Conservation (phyloP, 169 alveolate genomes). For the Cryptosporidium bovis region DNA sequence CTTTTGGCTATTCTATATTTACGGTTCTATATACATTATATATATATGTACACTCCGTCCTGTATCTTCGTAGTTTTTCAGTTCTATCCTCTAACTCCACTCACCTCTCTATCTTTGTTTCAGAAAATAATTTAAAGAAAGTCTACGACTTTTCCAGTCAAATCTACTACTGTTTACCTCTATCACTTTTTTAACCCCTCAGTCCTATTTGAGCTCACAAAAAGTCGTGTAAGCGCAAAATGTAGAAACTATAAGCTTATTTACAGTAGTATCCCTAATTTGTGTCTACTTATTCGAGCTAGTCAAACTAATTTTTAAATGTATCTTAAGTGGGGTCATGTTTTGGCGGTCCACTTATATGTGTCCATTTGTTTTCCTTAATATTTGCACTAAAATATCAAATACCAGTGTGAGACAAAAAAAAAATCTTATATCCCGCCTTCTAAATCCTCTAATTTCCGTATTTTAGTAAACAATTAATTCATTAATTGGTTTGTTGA, state of each 20-base stretch:
- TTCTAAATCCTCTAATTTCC: no score
- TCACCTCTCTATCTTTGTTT: conserved; percentile 23
- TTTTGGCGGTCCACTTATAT: neutral
- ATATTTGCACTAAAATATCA: neutral
- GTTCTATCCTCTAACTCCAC: conserved; percentile 67
- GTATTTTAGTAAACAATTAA: no score
- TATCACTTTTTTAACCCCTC: conserved; percentile 47
- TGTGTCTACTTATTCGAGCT: conserved; percentile 19
- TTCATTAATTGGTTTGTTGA: no score
- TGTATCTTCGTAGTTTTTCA: neutral
- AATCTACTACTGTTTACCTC: neutral
- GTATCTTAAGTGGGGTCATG: neutral
- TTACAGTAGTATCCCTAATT: neutral
- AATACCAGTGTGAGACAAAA: no score
- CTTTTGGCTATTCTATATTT: conserved; percentile 13
- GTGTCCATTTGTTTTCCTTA: neutral
- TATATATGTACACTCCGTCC: conserved; percentile 1
- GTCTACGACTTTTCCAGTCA: no score
- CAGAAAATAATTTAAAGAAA: neutral
- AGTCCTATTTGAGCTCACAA: conserved; percentile 36
- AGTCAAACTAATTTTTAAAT: neutral
- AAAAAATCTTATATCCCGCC: no score
- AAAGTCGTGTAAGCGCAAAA: conserved; percentile 65
- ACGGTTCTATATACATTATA: conserved; percentile 29
- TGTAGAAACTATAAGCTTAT: conserved; percentile 35